Base-by-base conservation (phyloP, 2,329 filamentous ascomycete species). In the Furcasterigmium sp. region DNA sequence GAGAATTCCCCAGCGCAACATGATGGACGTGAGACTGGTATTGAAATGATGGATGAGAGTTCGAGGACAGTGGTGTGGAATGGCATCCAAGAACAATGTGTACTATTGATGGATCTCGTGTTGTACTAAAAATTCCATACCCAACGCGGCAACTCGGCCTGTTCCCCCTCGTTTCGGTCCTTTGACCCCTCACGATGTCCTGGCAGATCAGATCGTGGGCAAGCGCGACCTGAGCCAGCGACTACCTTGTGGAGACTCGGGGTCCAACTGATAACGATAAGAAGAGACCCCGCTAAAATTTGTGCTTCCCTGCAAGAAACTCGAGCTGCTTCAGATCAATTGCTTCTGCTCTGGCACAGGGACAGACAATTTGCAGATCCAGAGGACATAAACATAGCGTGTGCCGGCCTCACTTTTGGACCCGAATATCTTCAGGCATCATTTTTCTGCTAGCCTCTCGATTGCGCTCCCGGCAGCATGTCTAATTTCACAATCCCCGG, bases 401-500 rank as follows among this genome's bases (percentile, higher is more conserved):
- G n/a, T n/a, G n/a, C n/a, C n/a, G n/a, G n/a, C n/a, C n/a, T n/a
- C 7, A 11, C 23, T 26, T 11, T 26, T 7, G 11, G 11, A 26
- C 32, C 32, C 11, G 5, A 17, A 35, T n/a, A 32, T 14, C 32
- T 17, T 15, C 17, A 17, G 18, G n/a, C 32, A 17, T 18, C 7
- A 14, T 14, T 32, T 11, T 18, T 17, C 14, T 35, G n/a, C 32
- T 17, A 18, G 32, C n/a, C 15, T 35, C 11, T 35, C 15, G 8
- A n/a, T 17, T 15, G 15, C n/a, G 9, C n/a, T 9, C 18, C 18
- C 15, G 23, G 23, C 41, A 45, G 8, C 9, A 70, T 69, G 67
- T 62, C 67, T 20, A 63, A 63, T 42, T 69, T 70, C 26, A 64
- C 68, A 44, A 70, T 70, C 26, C 67, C 67, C 23, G 67, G 67